phyloP scores from a whole-genome alignment of 2,329 filamentous ascomycete species.

The Penicillium sp. region DNA sequence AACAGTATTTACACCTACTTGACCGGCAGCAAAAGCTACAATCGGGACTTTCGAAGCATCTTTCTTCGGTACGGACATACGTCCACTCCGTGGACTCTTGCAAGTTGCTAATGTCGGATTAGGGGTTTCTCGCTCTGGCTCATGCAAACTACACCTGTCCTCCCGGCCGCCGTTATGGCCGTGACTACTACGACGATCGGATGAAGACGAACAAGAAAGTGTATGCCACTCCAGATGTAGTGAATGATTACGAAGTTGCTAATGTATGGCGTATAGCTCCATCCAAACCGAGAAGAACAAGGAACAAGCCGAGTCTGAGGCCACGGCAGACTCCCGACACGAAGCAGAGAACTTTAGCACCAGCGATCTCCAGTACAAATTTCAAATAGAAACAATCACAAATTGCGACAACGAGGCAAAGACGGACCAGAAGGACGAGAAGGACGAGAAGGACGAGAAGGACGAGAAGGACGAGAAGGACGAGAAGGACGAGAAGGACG shows the following conservation, averaged over 20 bases:
- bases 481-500: neutral
- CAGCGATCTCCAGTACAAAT: conserved; percentile 3
- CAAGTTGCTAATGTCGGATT: conserved; percentile 21
- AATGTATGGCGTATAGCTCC: conserved; percentile 11
- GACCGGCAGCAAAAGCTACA: conserved; percentile 45
- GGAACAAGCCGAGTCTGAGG: neutral
- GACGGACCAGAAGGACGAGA: neutral
- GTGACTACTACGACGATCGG: conserved; percentile 51
- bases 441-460: conserved; percentile 2
- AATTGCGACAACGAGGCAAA: neutral
- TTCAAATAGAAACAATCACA: conserved; percentile 1
- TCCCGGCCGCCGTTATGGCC: conserved; percentile 46
- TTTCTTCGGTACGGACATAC: conserved; percentile 39
- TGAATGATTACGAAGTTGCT: neutral
- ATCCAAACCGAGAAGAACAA: conserved; percentile 6
- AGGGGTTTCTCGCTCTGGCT: conserved; percentile 50
- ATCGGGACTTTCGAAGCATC: conserved; percentile 33
- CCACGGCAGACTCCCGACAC: neutral
- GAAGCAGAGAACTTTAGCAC: neutral
- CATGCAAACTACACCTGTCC: conserved; percentile 49
- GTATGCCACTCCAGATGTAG: conserved; percentile 21
- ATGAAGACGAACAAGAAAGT: conserved; percentile 49
- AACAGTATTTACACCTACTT: conserved; percentile 44
- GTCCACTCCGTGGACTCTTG: neutral
- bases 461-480: conserved; percentile 1